Percentiles rank a stretch among this genome's conserved stretches.
These are phyloP conservation scores for Rhodosporidiobolus sp. DNA, from an alignment of 768 basidiomycete species.

Conservation along the genomic window DNA sequence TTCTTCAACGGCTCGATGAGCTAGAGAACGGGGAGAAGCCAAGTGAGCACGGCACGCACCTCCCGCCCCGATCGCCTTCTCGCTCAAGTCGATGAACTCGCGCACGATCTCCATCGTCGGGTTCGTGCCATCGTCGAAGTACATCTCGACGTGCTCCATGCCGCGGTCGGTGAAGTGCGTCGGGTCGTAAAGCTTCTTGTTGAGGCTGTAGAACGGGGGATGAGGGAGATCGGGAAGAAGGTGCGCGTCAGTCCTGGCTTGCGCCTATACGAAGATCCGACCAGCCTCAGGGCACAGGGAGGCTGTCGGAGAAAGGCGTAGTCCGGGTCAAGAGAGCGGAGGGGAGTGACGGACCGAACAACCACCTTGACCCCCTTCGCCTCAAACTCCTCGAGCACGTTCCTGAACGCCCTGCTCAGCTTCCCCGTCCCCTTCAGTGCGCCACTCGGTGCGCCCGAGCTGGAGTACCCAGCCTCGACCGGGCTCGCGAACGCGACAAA, in stretches of 20 bases:
- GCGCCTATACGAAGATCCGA: not conserved
- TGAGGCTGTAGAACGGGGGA: slow-evolving; percentile 59
- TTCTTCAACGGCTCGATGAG: too few species aligned
- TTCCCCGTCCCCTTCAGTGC: slow-evolving; percentile 45
- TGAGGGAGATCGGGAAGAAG: not conserved
- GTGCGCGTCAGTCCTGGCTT: not conserved
- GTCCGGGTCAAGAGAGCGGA: too few species aligned
- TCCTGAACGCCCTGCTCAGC: slow-evolving; percentile 73
- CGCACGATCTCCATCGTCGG: slow-evolving; percentile 92
- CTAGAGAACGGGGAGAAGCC: too few species aligned
- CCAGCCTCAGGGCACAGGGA: too few species aligned
- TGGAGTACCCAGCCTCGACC: slow-evolving; percentile 60
- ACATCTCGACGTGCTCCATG: slow-evolving; percentile 83
- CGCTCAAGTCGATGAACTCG: slow-evolving; percentile 81
- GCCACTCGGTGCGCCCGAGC: not conserved
- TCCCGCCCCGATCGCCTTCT: slow-evolving; percentile 69
- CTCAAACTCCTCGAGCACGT: slow-evolving; percentile 90
- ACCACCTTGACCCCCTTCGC: slow-evolving; percentile 82
- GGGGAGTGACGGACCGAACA: slow-evolving; percentile 55
- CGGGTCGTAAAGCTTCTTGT: slow-evolving; percentile 86
- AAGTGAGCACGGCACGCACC: slow-evolving; percentile 66
- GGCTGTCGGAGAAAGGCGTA: too few species aligned
- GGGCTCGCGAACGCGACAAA: slow-evolving; percentile 53
- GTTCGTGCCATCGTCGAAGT: slow-evolving; percentile 97
- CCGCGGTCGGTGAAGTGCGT: slow-evolving; percentile 75